A percentile compares a stretch with the other conserved stretches of the same genome.
These are phyloP conservation scores for Candida germanica DNA, from an alignment of 805 yeast genomes.

Conservation along the genomic window DNA sequence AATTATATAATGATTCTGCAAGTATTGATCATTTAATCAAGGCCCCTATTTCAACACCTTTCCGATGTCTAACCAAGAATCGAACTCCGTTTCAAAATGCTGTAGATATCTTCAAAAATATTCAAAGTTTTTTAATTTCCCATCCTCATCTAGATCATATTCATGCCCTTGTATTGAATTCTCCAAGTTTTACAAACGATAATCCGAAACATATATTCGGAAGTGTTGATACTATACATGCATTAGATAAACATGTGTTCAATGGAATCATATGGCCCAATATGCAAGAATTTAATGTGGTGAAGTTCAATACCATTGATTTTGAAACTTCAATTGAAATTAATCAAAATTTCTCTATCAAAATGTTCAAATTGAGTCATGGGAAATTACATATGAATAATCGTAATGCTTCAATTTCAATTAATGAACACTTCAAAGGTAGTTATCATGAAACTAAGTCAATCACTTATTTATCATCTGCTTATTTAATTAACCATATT, in stretches of 20 bases:
- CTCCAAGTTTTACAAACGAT: constrained; percentile 48
- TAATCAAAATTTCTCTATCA: constrained; percentile 21
- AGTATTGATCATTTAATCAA: constrained; percentile 19
- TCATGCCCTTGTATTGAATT: constrained; percentile 63
- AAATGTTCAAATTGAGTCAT: constrained; percentile 33
- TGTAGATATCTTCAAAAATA: constrained; percentile 15
- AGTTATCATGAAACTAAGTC: constrained; percentile 5
- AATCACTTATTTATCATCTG: constrained; percentile 41
- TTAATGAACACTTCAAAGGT: constrained; percentile 15
- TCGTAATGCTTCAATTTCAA: constrained; percentile 19
- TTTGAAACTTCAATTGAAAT: constrained; percentile 13
- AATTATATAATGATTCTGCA: constrained; percentile 29
- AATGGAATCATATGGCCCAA: constrained; percentile 84
- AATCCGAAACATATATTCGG: constrained; percentile 51
- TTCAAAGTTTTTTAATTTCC: constrained; percentile 55
- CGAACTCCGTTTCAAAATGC: constrained; percentile 10
- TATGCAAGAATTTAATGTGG: constrained; percentile 33
- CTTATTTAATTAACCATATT: constrained; percentile 51
- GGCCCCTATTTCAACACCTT: constrained; percentile 21
- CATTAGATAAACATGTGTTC: constrained; percentile 56
- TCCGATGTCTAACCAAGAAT: constrained; percentile 13
- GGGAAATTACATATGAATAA: constrained; percentile 19
- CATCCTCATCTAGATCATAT: constrained; percentile 88
- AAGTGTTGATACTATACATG: constrained; percentile 46
- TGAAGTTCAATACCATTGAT: constrained; percentile 19